Percentiles rank a stretch among this genome's conserved stretches.
phyloP scores from a whole-genome alignment of 2,329 filamentous ascomycete genomes.

The Cytospora leucostoma region DNA sequence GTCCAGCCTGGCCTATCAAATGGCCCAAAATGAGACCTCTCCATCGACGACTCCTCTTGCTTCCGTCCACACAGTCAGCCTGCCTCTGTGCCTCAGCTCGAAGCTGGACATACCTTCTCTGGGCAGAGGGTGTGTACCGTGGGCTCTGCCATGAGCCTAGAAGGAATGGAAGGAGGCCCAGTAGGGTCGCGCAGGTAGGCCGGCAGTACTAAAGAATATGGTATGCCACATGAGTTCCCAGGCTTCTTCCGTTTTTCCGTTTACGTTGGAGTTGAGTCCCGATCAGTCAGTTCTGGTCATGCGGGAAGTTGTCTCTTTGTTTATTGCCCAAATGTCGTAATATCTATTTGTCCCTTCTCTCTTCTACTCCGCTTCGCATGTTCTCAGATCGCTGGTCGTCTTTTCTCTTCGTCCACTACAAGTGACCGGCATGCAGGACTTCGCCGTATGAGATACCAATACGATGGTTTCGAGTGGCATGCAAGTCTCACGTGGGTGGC shows the following conservation, averaged over 20 bases:
- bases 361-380: conserved; percentile 23
- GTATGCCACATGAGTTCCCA: conserved; percentile 23
- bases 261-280: conserved; percentile 20
- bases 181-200: conserved; percentile 24
- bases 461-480: conserved; percentile 38
- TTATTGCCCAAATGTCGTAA: conserved; percentile 21
- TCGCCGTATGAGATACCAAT: conserved; percentile 20
- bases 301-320: conserved; percentile 15
- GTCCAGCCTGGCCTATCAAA: conserved; percentile 47
- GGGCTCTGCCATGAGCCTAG: conserved; percentile 16
- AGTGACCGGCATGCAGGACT: conserved; percentile 30
- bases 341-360: conserved; percentile 13
- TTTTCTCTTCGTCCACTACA: conserved; percentile 22
- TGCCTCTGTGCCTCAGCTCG: conserved; percentile 23
- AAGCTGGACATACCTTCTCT: conserved; percentile 19
- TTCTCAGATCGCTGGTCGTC: conserved; percentile 33
- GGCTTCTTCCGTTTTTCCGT: conserved; percentile 12
- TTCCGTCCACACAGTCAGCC: conserved; percentile 29
- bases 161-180: conserved; percentile 20
- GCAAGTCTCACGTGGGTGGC: conserved; percentile 46
- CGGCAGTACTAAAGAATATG: conserved; percentile 29
- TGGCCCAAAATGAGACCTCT: conserved; percentile 37
- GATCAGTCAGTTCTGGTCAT: conserved; percentile 23
- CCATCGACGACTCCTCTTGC: conserved; percentile 37
- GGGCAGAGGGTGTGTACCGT: conserved; percentile 22